Conservation (phyloP, 2,329 filamentous ascomycete genomes). For the Massarina eburnea region DNA sequence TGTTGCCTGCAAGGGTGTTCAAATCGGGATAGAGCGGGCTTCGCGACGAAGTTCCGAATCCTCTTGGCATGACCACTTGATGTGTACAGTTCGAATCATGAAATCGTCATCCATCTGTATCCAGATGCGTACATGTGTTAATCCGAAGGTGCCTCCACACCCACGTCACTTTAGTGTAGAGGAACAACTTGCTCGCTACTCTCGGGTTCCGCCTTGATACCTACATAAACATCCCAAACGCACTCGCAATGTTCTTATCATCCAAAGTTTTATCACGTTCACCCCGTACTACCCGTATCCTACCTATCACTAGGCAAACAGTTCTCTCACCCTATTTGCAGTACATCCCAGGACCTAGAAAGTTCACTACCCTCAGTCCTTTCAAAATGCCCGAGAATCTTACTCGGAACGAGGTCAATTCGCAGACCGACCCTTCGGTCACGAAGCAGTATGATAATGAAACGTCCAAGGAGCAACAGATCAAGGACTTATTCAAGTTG, state of each 20-base stretch:
- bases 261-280: neutral
- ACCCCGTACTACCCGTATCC: neutral
- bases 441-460: slow-evolving; percentile 52
- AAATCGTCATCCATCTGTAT: slow-evolving; percentile 9
- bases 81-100: too few relatives aligned
- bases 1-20: too few relatives aligned
- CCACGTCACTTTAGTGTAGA: slow-evolving; percentile 2
- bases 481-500: slow-evolving; percentile 52
- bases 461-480: slow-evolving; percentile 48
- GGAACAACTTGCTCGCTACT: neutral
- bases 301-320: neutral
- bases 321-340: neutral
- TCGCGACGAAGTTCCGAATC: neutral
- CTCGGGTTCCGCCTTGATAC: neutral
- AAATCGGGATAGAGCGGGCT: too few relatives aligned
- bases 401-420: slow-evolving; percentile 44
- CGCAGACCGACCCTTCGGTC: slow-evolving; percentile 50
- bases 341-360: slow-evolving; percentile 6
- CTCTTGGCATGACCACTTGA: too few relatives aligned
- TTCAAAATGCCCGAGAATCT: slow-evolving; percentile 51
- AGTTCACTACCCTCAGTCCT: slow-evolving; percentile 18
- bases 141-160: slow-evolving; percentile 3
- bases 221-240: neutral
- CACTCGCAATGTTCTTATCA: neutral
- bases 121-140: neutral